Percentiles rank a stretch among this genome's conserved stretches.
Evolutionary conservation across 2,329 filamentous ascomycete species (phyloP).

Genomic region (Fusarium sp.): DNA sequence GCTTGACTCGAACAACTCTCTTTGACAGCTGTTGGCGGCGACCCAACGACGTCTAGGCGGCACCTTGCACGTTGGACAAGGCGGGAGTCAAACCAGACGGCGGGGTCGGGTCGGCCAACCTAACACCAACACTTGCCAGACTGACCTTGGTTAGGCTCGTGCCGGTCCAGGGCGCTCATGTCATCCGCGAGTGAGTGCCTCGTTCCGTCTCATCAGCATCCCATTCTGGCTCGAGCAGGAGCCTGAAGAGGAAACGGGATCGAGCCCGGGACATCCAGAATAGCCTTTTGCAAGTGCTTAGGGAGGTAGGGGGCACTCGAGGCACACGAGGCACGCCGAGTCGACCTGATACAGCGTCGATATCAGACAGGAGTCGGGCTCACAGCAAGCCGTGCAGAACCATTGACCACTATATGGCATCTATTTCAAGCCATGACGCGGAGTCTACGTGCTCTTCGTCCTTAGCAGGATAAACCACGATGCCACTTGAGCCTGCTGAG

Average conservation of each 20-base stretch:
- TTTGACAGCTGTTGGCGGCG: conserved; percentile 30
- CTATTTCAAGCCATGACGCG: conserved; percentile 32
- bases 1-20: conserved; percentile 7
- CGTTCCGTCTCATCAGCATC: conserved; percentile 19
- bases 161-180: conserved; percentile 31
- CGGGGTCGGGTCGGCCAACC: conserved; percentile 22
- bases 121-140: conserved; percentile 7
- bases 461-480: conserved; percentile 12
- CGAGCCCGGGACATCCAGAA: conserved; percentile 9
- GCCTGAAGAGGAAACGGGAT: conserved; percentile 21
- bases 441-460: conserved; percentile 22
- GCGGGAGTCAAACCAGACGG: conserved; percentile 29
- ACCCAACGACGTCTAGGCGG: conserved; percentile 16
- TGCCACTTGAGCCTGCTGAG: conserved; percentile 17
- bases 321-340: conserved; percentile 12
- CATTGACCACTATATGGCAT: conserved; percentile 13
- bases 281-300: conserved; percentile 33
- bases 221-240: conserved; percentile 20
- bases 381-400: conserved; percentile 3
- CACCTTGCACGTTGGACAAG: conserved; percentile 29
- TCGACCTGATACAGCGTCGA: conserved; percentile 12
- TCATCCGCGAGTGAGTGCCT: conserved; percentile 17
- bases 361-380: not conserved
- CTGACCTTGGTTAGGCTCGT: conserved; percentile 30
- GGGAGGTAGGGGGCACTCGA: not conserved